These are phyloP conservation scores for Alternaria atra DNA, from an alignment of 2,329 filamentous ascomycete genomes.

Conservation along the genomic window DNA sequence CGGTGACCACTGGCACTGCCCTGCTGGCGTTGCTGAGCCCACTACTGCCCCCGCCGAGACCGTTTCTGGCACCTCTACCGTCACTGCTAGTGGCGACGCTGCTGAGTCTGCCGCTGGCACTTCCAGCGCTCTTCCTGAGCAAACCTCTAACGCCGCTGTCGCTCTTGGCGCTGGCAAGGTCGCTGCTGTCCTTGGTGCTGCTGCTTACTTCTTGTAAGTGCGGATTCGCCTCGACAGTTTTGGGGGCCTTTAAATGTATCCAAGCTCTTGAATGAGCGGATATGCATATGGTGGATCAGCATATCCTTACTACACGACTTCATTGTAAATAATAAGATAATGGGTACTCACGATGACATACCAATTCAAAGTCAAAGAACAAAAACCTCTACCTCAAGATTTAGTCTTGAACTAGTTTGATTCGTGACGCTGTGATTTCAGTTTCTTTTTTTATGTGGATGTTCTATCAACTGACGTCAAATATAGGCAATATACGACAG, in stretches of 20 bases:
- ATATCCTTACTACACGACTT: neutral
- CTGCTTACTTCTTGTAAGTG: slow-evolving; percentile 12
- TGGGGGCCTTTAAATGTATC: neutral
- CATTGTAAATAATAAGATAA: neutral
- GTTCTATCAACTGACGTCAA: neutral
- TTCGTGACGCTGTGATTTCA: too few relatives aligned
- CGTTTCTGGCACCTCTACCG: slow-evolving; percentile 14
- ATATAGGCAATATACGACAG: neutral
- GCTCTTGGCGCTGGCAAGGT: slow-evolving; percentile 1
- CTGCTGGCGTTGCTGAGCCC: slow-evolving; percentile 37
- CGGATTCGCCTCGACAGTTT: neutral
- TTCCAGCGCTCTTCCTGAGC: slow-evolving; percentile 14
- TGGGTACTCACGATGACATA: neutral
- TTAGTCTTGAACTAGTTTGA: neutral
- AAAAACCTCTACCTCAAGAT: neutral
- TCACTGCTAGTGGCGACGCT: slow-evolving; percentile 9
- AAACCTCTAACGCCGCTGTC: slow-evolving; percentile 14
- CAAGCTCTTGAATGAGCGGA: neutral
- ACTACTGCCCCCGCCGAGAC: slow-evolving; percentile 23
- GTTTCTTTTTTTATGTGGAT: neutral
- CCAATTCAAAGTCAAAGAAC: neutral
- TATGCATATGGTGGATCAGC: neutral
- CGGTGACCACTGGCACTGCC: slow-evolving; percentile 41
- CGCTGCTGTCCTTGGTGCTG: slow-evolving; percentile 11
- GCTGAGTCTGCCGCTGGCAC: slow-evolving; percentile 5